Percentiles rank a stretch among this genome's conserved stretches.
Evolutionary conservation across 2,329 filamentous ascomycete species (phyloP).

Genomic region (Cercospora canescens): DNA sequence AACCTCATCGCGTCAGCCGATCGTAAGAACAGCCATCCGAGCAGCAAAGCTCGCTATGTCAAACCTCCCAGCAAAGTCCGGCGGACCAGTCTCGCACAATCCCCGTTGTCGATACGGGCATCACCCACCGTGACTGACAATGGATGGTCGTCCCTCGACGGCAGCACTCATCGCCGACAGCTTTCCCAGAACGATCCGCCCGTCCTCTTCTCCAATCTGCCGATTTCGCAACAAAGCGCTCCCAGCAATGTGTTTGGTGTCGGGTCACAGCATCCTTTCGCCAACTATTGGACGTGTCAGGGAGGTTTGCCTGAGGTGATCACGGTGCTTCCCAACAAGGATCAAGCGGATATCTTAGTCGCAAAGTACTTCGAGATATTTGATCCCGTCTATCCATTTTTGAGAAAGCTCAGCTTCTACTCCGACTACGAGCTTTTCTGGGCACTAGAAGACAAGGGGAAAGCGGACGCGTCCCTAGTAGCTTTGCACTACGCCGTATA

Average conservation of each 20-base stretch:
- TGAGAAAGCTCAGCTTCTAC: conserved; percentile 60
- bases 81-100: conserved; percentile 30
- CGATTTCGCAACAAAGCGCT: conserved; percentile 64
- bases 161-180: conserved; percentile 22
- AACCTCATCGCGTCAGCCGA: conserved; percentile 66
- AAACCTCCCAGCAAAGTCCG: conserved; percentile 38
- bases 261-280: conserved; percentile 74
- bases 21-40: conserved; percentile 25
- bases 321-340: conserved; percentile 71
- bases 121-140: conserved; percentile 31
- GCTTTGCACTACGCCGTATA: conserved; percentile 76
- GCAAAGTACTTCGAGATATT: conserved; percentile 60
- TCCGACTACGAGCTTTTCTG: conserved; percentile 79
- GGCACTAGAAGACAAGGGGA: conserved; percentile 62
- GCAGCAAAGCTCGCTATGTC: conserved; percentile 33
- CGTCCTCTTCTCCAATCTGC: conserved; percentile 68
- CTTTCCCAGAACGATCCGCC: conserved; percentile 35
- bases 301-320: conserved; percentile 75
- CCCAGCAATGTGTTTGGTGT: conserved; percentile 80
- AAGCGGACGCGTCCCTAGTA: conserved; percentile 67
- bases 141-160: conserved; percentile 31
- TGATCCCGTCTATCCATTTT: conserved; percentile 79
- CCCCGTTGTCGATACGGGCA: conserved; percentile 20
- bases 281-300: conserved; percentile 81
- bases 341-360: conserved; percentile 70